Evolutionary conservation across 805 yeast species (phyloP), one percentile per base, ranked within the genome.

Genomic region (Candida parachauliodes): DNA sequence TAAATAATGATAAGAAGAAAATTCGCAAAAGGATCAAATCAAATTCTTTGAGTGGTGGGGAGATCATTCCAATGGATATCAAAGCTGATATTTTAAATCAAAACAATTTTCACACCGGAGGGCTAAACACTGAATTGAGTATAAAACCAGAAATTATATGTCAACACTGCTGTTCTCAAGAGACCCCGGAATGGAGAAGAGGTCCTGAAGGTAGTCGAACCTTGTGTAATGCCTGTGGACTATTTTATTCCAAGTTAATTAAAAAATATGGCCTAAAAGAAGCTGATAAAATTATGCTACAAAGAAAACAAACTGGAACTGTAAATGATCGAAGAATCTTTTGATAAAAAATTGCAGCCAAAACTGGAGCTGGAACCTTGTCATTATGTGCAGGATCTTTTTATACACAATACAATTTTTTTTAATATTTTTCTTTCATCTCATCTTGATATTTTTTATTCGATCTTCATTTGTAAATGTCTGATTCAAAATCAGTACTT

Each of bases 101-200:
- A 26, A 34, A 32, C 4, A 27, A 15, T 15, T 28, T 24, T 20
- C 19, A 31, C 9, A 20, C 28, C 7, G 52, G 57, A 5, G 46
- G 50, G 0, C 34, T 52, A 8, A 45, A 50, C 35, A 19, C 39
- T 3, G 54, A 50, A 15, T 39, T 52, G 11, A 50, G 57, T 36
- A 21, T 43, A 19, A 40, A 40, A 19, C 37, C 40, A 8, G 41
- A 42, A 20, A 40, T 38, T 10, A 22, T 35, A 3, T 58, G 63
- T 37, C 45, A 41, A 24, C 95, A 88, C 48, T 88, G 96, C 62
- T 81, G 81, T 0, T 76, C 81, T 2, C 68, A 68, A 20, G 78
- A 77, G 32, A 85, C 95, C 0, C 96, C 96, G 0, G 96, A 89
- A 57, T 88, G 97, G 97, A 71, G 97, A 52, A 70, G 83, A 43